A percentile compares a stretch with the other conserved stretches of the same genome.
These are phyloP conservation scores for Zygosaccharomyces bisporus DNA, from an alignment of 805 yeast species.

Conservation along the genomic window DNA sequence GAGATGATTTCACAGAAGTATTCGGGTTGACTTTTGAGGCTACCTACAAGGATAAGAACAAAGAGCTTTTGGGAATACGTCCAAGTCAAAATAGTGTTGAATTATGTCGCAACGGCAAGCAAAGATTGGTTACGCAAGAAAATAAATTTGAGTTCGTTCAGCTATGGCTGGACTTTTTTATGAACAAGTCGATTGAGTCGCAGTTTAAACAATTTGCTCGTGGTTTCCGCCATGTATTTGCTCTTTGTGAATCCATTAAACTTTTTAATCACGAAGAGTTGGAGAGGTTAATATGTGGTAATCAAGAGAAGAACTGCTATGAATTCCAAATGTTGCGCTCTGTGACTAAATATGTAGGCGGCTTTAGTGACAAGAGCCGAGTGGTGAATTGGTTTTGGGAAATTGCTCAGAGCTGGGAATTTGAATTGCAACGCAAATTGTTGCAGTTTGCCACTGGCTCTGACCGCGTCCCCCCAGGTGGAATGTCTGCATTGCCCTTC, in stretches of 20 bases:
- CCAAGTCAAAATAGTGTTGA: constrained; percentile 40
- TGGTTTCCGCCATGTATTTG: constrained; percentile 76
- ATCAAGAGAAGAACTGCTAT: constrained; percentile 46
- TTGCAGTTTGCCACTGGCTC: constrained; percentile 84
- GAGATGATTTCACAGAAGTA: constrained; percentile 43
- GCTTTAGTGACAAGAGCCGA: constrained; percentile 40
- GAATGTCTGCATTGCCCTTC: constrained; percentile 70
- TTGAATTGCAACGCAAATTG: constrained; percentile 59
- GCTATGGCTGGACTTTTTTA: constrained; percentile 55
- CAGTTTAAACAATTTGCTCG: constrained; percentile 56
- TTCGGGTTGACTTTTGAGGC: constrained; percentile 63
- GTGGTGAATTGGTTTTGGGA: constrained; percentile 87
- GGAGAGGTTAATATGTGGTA: constrained; percentile 73
- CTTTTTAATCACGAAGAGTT: constrained; percentile 80
- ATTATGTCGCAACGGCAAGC: constrained; percentile 56
- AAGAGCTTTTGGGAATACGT: background rate
- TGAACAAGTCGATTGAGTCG: constrained; percentile 49
- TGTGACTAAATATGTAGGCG: constrained; percentile 71
- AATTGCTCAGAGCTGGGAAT: constrained; percentile 37
- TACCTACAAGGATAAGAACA: constrained; percentile 43
- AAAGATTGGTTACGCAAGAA: constrained; percentile 49
- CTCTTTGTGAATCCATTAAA: constrained; percentile 69
- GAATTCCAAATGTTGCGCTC: constrained; percentile 66
- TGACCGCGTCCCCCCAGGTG: constrained; percentile 90
- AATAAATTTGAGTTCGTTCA: constrained; percentile 62